Percentiles rank a stretch among this genome's conserved stretches.
Conservation (phyloP, 2,329 filamentous ascomycete genomes). For the Bretziella fagacearum region DNA sequence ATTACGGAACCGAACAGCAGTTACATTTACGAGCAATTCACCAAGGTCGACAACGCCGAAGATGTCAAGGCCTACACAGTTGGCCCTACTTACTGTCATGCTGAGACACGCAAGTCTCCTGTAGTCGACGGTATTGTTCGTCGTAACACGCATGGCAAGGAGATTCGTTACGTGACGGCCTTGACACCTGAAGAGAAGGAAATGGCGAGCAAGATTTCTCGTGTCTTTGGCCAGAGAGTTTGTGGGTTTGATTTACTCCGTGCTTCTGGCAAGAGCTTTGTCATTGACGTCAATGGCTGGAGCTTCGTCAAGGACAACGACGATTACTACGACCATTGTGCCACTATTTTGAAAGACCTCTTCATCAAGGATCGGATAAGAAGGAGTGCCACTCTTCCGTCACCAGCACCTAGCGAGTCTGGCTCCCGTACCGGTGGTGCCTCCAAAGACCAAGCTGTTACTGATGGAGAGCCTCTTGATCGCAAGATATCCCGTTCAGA, state of each 20-base stretch:
- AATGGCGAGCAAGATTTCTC: conserved; percentile 79
- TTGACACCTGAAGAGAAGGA: conserved; percentile 64
- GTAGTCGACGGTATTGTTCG: conserved; percentile 93
- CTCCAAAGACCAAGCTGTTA: background rate
- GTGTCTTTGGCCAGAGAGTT: conserved; percentile 81
- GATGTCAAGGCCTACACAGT: conserved; percentile 99
- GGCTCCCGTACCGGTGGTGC: background rate
- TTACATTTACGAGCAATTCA: conserved; percentile 94
- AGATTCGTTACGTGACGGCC: conserved; percentile 84
- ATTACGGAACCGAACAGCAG: conserved; percentile 68
- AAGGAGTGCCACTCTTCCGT: conserved; percentile 40
- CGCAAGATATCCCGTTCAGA: conserved; percentile 2
- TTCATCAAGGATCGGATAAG: conserved; percentile 62
- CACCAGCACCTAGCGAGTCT: conserved; percentile 28
- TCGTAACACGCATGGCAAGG: conserved; percentile 92
- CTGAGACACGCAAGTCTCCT: conserved; percentile 90
- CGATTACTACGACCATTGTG: conserved; percentile 87
- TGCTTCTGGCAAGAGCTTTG: conserved; percentile 77
- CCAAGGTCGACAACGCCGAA: conserved; percentile 90
- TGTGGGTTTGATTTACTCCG: conserved; percentile 91
- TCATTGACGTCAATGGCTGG: conserved; percentile 99
- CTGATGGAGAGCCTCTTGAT: background rate
- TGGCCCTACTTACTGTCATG: conserved; percentile 81
- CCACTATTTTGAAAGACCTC: conserved; percentile 70
- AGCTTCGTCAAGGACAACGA: conserved; percentile 99